Evolutionary conservation across 73 alveolate genomes (phyloP).

Genomic region (Paramecium caudatum): DNA sequence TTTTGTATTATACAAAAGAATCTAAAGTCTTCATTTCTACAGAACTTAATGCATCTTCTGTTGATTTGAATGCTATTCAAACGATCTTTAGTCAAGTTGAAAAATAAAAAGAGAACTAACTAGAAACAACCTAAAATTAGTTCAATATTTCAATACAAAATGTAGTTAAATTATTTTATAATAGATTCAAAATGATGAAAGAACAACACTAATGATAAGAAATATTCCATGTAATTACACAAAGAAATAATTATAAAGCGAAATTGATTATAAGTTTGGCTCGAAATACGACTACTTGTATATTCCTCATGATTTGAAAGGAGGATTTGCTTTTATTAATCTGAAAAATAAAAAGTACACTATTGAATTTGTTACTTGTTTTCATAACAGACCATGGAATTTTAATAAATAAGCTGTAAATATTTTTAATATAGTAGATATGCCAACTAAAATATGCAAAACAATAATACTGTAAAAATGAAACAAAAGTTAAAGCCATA

Average conservation of each 20-base stretch:
- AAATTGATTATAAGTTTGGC: conserved; percentile 16
- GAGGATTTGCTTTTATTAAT: conserved; percentile 54
- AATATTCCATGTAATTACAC: conserved; percentile 54
- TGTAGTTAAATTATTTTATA: conserved; percentile 7
- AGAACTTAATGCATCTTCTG: background rate
- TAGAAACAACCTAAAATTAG: conserved; percentile 5
- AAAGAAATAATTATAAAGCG: background rate
- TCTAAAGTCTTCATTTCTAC: conserved; percentile 13
- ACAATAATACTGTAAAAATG: background rate
- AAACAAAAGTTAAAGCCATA: background rate
- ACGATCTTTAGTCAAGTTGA: background rate
- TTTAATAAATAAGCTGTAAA: background rate
- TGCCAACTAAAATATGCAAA: conserved; percentile 36
- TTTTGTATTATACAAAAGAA: conserved; percentile 3
- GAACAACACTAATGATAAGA: conserved; percentile 62
- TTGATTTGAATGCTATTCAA: background rate
- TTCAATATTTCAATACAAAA: conserved; percentile 61
- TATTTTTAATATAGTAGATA: background rate
- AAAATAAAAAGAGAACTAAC: conserved; percentile 4
- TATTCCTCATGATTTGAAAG: conserved; percentile 6
- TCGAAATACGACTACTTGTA: conserved; percentile 44
- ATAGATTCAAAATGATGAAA: conserved; percentile 37
- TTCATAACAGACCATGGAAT: conserved; percentile 39
- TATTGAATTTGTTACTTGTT: background rate
- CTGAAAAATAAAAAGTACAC: background rate